Percentiles rank a stretch among this genome's conserved stretches.
Conservation (phyloP, 306 rosid species). For the Senna tora region DNA sequence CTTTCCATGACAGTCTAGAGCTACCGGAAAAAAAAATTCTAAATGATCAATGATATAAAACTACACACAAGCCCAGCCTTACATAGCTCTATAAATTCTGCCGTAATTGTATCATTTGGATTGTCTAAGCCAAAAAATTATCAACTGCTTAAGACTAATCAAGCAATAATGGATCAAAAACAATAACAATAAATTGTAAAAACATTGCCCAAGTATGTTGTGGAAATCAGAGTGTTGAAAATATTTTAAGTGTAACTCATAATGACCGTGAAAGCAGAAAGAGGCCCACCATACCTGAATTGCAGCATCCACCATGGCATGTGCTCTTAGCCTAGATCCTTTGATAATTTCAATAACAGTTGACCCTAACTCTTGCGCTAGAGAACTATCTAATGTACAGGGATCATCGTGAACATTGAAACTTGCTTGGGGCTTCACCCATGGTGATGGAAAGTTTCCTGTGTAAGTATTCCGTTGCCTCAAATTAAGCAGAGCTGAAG, state of each 20-base stretch:
- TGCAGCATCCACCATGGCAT: slow-evolving; percentile 82
- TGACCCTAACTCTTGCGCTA: slow-evolving; percentile 63
- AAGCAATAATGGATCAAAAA: slow-evolving; percentile 10
- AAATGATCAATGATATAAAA: background rate
- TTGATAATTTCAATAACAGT: slow-evolving; percentile 64
- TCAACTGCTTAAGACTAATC: slow-evolving; percentile 9
- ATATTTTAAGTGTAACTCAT: slow-evolving; percentile 27
- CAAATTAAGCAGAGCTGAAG: slow-evolving; percentile 66
- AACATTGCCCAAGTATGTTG: background rate
- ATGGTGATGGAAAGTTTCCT: slow-evolving; percentile 55
- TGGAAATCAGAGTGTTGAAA: slow-evolving; percentile 15
- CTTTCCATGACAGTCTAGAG: slow-evolving; percentile 34
- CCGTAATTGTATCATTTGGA: background rate
- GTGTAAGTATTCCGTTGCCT: slow-evolving; percentile 76
- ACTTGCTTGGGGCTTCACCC: slow-evolving; percentile 57
- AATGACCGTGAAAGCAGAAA: slow-evolving; percentile 19
- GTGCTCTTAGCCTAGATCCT: slow-evolving; percentile 71
- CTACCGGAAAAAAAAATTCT: slow-evolving; percentile 13
- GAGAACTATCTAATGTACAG: slow-evolving; percentile 54
- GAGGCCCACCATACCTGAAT: slow-evolving; percentile 62
- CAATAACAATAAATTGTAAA: background rate
- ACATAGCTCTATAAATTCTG: background rate
- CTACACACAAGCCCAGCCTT: background rate
- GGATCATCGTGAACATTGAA: slow-evolving; percentile 47
- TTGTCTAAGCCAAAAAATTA: slow-evolving; percentile 19